Base-by-base conservation (phyloP, 495 filamentous ascomycete genomes). In the Umbilicaria muhlenbergii region DNA sequence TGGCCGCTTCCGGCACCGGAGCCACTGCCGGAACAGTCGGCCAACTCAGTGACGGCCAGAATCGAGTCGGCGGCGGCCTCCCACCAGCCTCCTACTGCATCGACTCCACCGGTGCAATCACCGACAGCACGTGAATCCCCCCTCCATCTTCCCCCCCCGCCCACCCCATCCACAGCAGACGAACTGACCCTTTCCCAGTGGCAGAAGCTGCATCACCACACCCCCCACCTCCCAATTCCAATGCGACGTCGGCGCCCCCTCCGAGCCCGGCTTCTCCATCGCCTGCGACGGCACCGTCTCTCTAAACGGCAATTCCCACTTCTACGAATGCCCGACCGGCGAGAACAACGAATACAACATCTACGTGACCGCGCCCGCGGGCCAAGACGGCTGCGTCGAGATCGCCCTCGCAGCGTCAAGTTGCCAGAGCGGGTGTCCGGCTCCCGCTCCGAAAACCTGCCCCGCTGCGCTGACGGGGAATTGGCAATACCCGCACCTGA, bases 401-500 rank as follows among this genome's bases (percentile, higher is more conserved):
- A 55, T 78, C 39, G 54, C 56, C 21, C 48, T 77, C 18, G 62
- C 39, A 10, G 72, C 71, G 5, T 68, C 70, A 52, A 59, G 63
- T 37, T 77, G 72, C 54, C 53, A 28, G 4, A 28, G 4, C 24
- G 24, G 24, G 4, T 28, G 24, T 6, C 1, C 24, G 3, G 24
- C 2, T 10, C 24, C 49, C 7, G 42, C 43, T 12, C 48, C 43
- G 8, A 43, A 39, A 11, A 55, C 50, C 24, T 78, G 74, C 57
- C 68, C 71, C 11, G 61, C 71, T 2, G 63, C 66, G 24, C 61
- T 77, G 12, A 59, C 61, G 2, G 71, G 69, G 17, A 44, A 60
- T 7, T 80, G 66, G 45, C 63, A 80, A 50, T 77, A 62, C 54
- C 80, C 81, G 12, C 73, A 81, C 55, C 62, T 85, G 41, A 81